Evolutionary conservation across 139 green algal genomes (phyloP).

Genomic region (Auxenochlorella pyrenoidosa): DNA sequence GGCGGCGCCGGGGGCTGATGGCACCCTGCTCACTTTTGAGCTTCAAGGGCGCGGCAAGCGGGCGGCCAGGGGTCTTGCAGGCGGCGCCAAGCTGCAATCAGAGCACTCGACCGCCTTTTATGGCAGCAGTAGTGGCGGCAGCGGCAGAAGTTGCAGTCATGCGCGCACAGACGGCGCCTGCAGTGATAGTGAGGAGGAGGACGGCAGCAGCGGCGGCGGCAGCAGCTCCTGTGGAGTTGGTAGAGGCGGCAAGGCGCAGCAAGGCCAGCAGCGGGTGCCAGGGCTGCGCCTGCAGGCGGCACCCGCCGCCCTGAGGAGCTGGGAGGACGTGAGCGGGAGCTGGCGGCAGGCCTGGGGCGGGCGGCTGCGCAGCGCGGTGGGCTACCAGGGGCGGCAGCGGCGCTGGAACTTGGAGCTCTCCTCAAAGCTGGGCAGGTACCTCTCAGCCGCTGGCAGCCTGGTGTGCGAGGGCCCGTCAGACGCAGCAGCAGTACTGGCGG

Average conservation of each 20-base stretch:
- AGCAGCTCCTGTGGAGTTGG: neutral
- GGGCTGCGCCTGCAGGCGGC: constrained; percentile 1
- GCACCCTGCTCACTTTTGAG: neutral
- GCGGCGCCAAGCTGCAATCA: neutral
- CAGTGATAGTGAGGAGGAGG: neutral
- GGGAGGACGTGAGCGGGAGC: constrained; percentile 18
- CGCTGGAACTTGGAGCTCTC: constrained; percentile 12
- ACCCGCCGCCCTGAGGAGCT: neutral
- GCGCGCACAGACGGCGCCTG: neutral
- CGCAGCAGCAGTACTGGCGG: neutral
- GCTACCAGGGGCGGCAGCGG: constrained; percentile 18
- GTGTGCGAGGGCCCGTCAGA: neutral
- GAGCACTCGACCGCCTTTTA: neutral
- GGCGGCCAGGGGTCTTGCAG: constrained; percentile 3
- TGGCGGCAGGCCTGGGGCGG: constrained; percentile 27
- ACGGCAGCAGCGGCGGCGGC: neutral
- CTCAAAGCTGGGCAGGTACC: neutral
- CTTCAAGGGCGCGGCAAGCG: constrained; percentile 1
- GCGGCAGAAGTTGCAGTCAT: neutral
- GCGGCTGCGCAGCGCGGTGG: neutral
- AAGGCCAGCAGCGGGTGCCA: neutral
- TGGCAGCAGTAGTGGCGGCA: neutral
- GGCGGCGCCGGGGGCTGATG: neutral
- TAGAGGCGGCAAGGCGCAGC: neutral
- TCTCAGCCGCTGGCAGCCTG: neutral